phyloP scores from a whole-genome alignment of 805 yeast species.

The Hanseniaspora valbyensis region DNA sequence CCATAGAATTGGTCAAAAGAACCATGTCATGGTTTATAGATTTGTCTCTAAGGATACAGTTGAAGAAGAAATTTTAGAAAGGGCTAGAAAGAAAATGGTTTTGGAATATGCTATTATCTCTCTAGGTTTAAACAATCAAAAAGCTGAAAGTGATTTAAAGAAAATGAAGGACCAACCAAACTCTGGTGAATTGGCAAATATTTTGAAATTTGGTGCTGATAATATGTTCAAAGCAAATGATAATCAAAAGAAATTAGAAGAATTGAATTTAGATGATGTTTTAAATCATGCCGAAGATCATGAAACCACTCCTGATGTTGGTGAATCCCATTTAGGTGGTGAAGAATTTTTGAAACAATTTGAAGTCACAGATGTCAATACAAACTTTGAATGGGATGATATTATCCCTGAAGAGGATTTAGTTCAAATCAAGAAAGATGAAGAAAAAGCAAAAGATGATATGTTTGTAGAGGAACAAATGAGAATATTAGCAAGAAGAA shows the following conservation, averaged over 20 bases:
- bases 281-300: conserved; percentile 96
- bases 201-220: conserved; percentile 95
- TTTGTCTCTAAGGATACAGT: conserved; percentile 97
- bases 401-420: conserved; percentile 93
- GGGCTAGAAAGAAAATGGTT: conserved; percentile 97
- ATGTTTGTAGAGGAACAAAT: conserved; percentile 79
- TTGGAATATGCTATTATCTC: conserved; percentile 95
- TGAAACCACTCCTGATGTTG: conserved; percentile 87
- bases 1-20: conserved; percentile 98
- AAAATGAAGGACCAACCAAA: conserved; percentile 61
- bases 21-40: conserved; percentile 93
- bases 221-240: conserved; percentile 94
- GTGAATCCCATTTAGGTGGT: conserved; percentile 96
- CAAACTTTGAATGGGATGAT: conserved; percentile 98
- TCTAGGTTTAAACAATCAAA: conserved; percentile 49
- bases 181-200: conserved; percentile 77
- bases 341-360: conserved; percentile 95
- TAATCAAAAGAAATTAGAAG: conserved; percentile 90
- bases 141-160: conserved; percentile 34
- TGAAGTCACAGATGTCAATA: conserved; percentile 96
- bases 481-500: conserved; percentile 72
- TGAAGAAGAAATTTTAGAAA: conserved; percentile 91
- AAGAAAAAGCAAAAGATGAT: conserved; percentile 75
- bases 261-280: conserved; percentile 89
- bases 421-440: conserved; percentile 79